Evolutionary conservation across 371 early-diverging fungal genomes (phyloP), one percentile per base, ranked within the genome.

Genomic region (Racocetra persica): DNA sequence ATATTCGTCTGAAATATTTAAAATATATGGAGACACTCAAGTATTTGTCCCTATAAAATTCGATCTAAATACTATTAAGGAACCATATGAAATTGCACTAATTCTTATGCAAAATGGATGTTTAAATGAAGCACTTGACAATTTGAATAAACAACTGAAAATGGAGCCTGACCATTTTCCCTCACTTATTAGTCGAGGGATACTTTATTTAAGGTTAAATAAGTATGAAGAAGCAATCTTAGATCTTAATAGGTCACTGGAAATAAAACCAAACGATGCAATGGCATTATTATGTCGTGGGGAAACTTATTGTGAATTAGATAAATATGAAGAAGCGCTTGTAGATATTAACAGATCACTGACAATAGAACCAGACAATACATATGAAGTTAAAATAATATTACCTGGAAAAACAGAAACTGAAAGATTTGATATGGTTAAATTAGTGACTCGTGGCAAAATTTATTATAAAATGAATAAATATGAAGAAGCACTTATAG

Each of bases 321-420:
- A 26, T 32, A 78, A 32, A 45, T 78, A 28, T 54, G 78, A 63
- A 11, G 26, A 66, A 54, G 78, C 78, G 16, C 24, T 78, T n/a
- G 7, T 14, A 2, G 78, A 78, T 78, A 54, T 78, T 38, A 54
- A 78, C 38, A 66, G 22, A 38, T 20, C 16, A 3, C 51, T 78
- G 32, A 4, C 6, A 51, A 16, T 32, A 10, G 67, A 78, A 14
- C 78, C 78, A 11, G 66, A 78, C 18, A 49, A 78, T 54, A 11
- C 22, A 16, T 66, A 26, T n/a, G n/a, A n/a, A n/a, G n/a, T n/a
- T n/a, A n/a, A n/a, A n/a, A n/a, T n/a, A n/a, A n/a, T n/a, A n/a
- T n/a, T n/a, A n/a, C n/a, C n/a, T n/a, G n/a, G n/a, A n/a, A n/a
- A n/a, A n/a, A n/a, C n/a, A n/a, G n/a, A n/a, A n/a, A n/a, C n/a